Evolutionary conservation across 1,284 basidiomycete genomes (phyloP), one percentile per base, ranked within the genome.

Genomic region (Gomphus bonarii): DNA sequence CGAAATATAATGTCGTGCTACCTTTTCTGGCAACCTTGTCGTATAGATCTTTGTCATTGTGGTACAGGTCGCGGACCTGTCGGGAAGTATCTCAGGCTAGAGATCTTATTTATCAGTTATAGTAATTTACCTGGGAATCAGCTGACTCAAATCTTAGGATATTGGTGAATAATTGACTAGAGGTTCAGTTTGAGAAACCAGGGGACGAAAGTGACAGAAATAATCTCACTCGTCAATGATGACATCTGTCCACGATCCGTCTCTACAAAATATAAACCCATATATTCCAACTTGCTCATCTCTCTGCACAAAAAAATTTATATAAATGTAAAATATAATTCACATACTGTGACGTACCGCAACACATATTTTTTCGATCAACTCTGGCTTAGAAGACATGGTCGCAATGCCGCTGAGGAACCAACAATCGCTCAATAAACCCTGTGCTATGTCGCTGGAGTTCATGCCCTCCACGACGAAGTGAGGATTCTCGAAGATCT

Each of bases 221-320:
- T 44, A 14, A 7, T 66, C 73, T 14, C 59, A 77, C 76, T 79
- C 77, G 59, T 78, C 77, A 58, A 78, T 72, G 49, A 78, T 68
- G 20, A 73, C 66, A 52, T 63, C 64, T 6, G 68, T 66, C 70
- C 70, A 73, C 35, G 62, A 63, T 40, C 63, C 67, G 58, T 79
- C 75, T 16, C 73, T 66, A 66, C 75, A 78, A 65, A 79, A 79
- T 46, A 79, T 74, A 63, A 79, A 79, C 5, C 79, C 79, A 62
- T 81, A 81, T 8, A 81, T 73, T 3, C 78, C 78, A n/a, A 78
- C 63, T 48, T 63, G 59, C 61, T 77, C 75, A 58, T 80, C 76
- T 36, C 73, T 67, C 78, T 79, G 56, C 18, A 44, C 35, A 52
- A 30, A 51, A 44, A 22, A 18, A 35, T 14, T 16, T 57, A 3